These are phyloP conservation scores for Rutstroemia sydowiana DNA, from an alignment of 2,329 filamentous ascomycete species.

Conservation along the genomic window DNA sequence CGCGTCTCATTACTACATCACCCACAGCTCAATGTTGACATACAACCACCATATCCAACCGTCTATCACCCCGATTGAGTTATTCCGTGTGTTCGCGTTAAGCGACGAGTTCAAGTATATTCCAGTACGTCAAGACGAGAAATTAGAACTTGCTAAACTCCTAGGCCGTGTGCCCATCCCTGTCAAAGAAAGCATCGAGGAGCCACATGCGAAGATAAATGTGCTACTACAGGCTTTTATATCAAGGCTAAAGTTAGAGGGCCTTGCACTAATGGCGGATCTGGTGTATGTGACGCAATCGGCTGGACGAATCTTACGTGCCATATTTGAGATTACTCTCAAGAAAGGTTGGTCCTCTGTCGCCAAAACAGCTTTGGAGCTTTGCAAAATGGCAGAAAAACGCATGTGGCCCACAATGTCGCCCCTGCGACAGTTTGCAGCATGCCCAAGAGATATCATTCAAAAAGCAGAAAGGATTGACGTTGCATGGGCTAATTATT, in stretches of 20 bases:
- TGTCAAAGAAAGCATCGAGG: conserved; percentile 95
- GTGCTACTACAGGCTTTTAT: conserved; percentile 95
- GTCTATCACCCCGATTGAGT: conserved; percentile 84
- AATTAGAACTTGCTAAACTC: conserved; percentile 88
- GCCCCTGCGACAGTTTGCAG: conserved; percentile 81
- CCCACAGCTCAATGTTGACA: conserved; percentile 89
- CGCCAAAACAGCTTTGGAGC: conserved; percentile 81
- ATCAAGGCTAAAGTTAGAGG: conserved; percentile 86
- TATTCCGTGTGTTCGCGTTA: conserved; percentile 92
- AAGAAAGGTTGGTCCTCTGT: conserved; percentile 95
- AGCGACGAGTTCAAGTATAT: conserved; percentile 99
- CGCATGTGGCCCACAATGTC: conserved; percentile 99
- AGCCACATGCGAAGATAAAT: conserved; percentile 96
- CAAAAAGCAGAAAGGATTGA: conserved; percentile 93
- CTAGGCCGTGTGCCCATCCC: conserved; percentile 86
- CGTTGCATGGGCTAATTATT: conserved; percentile 88
- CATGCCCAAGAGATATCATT: conserved; percentile 76
- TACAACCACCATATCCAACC: conserved; percentile 95
- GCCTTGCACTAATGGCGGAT: conserved; percentile 92
- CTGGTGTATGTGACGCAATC: conserved; percentile 98
- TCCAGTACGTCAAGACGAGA: conserved; percentile 93
- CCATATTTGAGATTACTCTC: conserved; percentile 93
- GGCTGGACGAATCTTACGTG: conserved; percentile 88
- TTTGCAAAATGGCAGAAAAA: conserved; percentile 99
- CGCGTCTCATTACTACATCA: conserved; percentile 97